phyloP scores from a whole-genome alignment of 1,284 basidiomycete species.

The Inonotus obliquus region DNA sequence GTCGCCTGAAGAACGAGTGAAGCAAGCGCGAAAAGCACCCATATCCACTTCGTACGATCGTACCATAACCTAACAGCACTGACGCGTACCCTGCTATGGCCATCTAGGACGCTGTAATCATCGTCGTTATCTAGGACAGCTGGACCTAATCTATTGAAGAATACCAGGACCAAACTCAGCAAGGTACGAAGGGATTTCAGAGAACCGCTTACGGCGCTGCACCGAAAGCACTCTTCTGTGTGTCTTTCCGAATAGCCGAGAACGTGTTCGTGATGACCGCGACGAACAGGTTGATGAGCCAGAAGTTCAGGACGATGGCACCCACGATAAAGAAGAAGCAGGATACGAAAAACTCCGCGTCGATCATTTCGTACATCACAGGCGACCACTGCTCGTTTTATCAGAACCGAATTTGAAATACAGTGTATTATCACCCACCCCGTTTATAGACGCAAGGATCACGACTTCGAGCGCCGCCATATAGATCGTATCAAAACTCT shows the following conservation, averaged over 20 bases:
- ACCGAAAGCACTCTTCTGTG: conserved; percentile 91
- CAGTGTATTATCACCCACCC: conserved; percentile 40
- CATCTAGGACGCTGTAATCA: conserved; percentile 48
- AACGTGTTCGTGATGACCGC: conserved; percentile 97
- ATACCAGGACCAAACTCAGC: background rate
- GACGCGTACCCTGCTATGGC: conserved; percentile 35
- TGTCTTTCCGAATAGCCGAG: conserved; percentile 83
- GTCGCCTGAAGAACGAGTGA: conserved; percentile 80
- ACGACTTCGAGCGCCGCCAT: conserved; percentile 80
- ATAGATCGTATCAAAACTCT: conserved; percentile 92
- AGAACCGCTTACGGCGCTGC: conserved; percentile 54
- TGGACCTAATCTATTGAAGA: conserved; percentile 38
- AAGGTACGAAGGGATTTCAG: background rate
- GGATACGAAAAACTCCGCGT: conserved; percentile 87
- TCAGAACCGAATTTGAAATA: background rate
- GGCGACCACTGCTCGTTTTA: conserved; percentile 52
- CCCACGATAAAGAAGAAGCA: conserved; percentile 87
- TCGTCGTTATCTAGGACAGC: conserved; percentile 51
- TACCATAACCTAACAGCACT: conserved; percentile 55
- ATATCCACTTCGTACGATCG: conserved; percentile 64
- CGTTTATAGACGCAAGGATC: conserved; percentile 78
- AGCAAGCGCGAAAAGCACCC: conserved; percentile 73
- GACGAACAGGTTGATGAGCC: conserved; percentile 93
- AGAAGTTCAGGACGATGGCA: conserved; percentile 85
- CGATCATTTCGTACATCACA: conserved; percentile 90